Base-by-base conservation (phyloP, 306 rosid genomes). In the Quercus gilva region DNA sequence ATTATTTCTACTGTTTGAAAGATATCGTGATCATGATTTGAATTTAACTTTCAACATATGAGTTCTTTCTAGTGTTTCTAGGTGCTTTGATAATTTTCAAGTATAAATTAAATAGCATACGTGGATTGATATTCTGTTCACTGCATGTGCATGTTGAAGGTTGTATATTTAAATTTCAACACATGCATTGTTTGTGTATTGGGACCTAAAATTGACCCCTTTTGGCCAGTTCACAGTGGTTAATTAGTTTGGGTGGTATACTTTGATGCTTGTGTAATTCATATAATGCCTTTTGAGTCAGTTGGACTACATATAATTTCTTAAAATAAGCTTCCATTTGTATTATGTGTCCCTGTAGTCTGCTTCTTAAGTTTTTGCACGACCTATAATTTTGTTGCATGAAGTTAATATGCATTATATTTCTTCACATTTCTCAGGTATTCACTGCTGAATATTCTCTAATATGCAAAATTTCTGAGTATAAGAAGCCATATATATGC, bases 361-460 rank as follows among this genome's bases (percentile, higher is more conserved):
- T 78, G 57, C 70, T 67, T 78, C 59, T 76, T 80, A 69, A 35
- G n/a, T 78, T 73, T 78, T 72, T 75, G 77, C 63, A 65, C 55
- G 35, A 82, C 76, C 70, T 33, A 76, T 71, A 79, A 33, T 67
- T 57, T 11, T 63, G 51, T 56, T 56, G 55, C 53, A 1, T 71
- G 67, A 76, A 75, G 69, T 65, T 79, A 43, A 83, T 74, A 33
- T 33, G 69, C 29, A 31, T 63, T 74, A 28, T 76, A 67, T 15
- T 82, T 67, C 51, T 77, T 72, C 78, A 29, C 57, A 11, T 74
- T 20, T 78, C 78, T 81, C 91, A 96, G 99, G 94, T 96, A 59
- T 96, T 96, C 80, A 79, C 94, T 4, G 97, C 98, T 60, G 99
- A 96, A 84, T 96, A 96, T 86, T 91, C 99, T 79, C 84, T 96